A percentile compares a stretch with the other conserved stretches of the same genome.
Conservation (phyloP, 179 eudicot genomes). For the Vitellaria paradoxa region DNA sequence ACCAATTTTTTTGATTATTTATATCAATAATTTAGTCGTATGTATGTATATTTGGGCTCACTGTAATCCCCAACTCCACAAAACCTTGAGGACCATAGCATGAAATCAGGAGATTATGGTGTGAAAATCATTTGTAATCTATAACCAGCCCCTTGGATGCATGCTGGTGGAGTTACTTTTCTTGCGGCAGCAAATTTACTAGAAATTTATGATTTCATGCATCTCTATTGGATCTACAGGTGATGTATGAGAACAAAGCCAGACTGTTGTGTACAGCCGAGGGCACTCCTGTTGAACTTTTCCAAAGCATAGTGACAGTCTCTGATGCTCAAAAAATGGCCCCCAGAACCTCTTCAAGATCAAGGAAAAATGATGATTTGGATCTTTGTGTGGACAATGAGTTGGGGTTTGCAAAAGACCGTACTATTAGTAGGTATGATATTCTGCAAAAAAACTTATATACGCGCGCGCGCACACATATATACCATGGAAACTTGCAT, state of each 20-base stretch:
- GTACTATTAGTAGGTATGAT: conserved; percentile 81
- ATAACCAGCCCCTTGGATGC: too few species aligned
- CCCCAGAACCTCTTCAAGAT: conserved; percentile 80
- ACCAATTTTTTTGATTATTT: conserved; percentile 5
- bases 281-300: conserved; percentile 77
- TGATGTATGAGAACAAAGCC: conserved; percentile 89
- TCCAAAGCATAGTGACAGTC: conserved; percentile 71
- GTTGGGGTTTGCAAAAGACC: conserved; percentile 92
- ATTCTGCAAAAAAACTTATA: neutral
- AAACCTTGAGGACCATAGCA: neutral
- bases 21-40: neutral
- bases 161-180: neutral
- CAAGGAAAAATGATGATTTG: conserved; percentile 63
- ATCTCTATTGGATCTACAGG: conserved; percentile 32
- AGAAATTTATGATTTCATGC: too few species aligned
- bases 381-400: conserved; percentile 94
- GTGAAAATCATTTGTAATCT: too few species aligned
- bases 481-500: too few species aligned
- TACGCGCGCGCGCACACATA: too few species aligned
- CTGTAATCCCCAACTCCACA: neutral
- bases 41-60: neutral
- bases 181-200: neutral
- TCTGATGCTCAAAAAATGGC: conserved; percentile 73
- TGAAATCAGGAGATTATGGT: neutral
- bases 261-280: conserved; percentile 82